Evolutionary conservation across 208 protist genomes (phyloP), one percentile per base, ranked within the genome.

Genomic region (Trypanosoma avium): DNA sequence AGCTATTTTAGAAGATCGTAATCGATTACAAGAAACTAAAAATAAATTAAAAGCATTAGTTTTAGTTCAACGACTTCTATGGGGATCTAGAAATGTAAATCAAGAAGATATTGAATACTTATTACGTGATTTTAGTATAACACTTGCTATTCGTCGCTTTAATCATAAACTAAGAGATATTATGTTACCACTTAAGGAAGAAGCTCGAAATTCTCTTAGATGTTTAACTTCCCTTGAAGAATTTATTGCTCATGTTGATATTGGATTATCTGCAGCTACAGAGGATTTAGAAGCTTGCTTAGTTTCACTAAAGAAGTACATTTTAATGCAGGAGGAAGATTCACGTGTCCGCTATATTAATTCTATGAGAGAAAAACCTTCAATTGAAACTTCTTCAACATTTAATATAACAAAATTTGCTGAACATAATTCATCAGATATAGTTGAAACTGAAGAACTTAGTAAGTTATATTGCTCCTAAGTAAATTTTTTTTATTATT

Each of bases 271-370:
- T 12, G 65, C 65, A n/a, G 65, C 65, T 3, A 62, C 54, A 33
- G 65, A 70, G 26, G 65, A 70, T 61, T 57, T 70, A 22, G 65
- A 70, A 9, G 45, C 22, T n/a, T 62, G 65, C 46, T 48, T 70
- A 24, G 36, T 70, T n/a, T 67, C 50, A 26, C 17, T 67, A 32
- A 67, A 59, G 22, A 67, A 59, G 38, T 50, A 22, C 19, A 67
- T 67, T 67, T 33, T 67, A 38, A 59, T 60, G 61, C 61, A 67
- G 10, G 36, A 67, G 12, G 61, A 67, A 49, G 49, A 67, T n/a
- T 58, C 29, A 26, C 50, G 61, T 29, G 61, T 67, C 29, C 52
- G 52, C n/a, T 22, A 52, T 30, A 67, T 60, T 33, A 50, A 52
- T 24, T 49, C 61, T 12, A 53, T 52, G 40, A 38, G 52, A 13